Evolutionary conservation across 345 rosid species (phyloP).

Genomic region (Clarkia xantiana): DNA sequence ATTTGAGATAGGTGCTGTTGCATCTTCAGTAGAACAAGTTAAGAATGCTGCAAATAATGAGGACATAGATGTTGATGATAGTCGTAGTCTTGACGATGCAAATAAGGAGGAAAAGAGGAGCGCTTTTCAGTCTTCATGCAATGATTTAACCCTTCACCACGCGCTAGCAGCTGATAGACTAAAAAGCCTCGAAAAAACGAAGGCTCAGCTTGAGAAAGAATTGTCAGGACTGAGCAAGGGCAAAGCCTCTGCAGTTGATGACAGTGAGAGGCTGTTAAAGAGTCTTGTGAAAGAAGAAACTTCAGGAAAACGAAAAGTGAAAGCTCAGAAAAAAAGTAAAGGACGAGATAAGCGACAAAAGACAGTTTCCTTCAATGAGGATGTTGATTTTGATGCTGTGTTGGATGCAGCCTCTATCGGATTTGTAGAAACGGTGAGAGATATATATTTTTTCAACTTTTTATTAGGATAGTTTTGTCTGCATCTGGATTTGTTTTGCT

Average conservation of each 20-base stretch:
- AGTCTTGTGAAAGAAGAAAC: conserved; percentile 52
- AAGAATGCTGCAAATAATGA: conserved; percentile 16
- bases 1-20: conserved; percentile 83
- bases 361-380: conserved; percentile 54
- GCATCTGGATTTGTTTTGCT: not conserved
- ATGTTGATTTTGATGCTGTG: conserved; percentile 71
- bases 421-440: conserved; percentile 77
- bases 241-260: conserved; percentile 16
- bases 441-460: not conserved
- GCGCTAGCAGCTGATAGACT: conserved; percentile 78
- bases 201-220: conserved; percentile 50
- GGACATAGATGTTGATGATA: conserved; percentile 11
- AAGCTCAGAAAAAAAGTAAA: conserved; percentile 27
- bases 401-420: conserved; percentile 78
- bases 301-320: conserved; percentile 37
- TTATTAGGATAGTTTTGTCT: not conserved
- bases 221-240: conserved; percentile 25
- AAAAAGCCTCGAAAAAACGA: conserved; percentile 57
- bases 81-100: conserved; percentile 7
- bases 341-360: conserved; percentile 36
- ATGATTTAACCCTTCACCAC: conserved; percentile 52
- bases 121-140: conserved; percentile 17
- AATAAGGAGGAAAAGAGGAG: conserved; percentile 18
- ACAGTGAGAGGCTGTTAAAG: conserved; percentile 24
- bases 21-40: conserved; percentile 45